A percentile compares a stretch with the other conserved stretches of the same genome.
phyloP scores from a whole-genome alignment of 768 basidiomycete genomes.

The Suillus fuscotomentosus region DNA sequence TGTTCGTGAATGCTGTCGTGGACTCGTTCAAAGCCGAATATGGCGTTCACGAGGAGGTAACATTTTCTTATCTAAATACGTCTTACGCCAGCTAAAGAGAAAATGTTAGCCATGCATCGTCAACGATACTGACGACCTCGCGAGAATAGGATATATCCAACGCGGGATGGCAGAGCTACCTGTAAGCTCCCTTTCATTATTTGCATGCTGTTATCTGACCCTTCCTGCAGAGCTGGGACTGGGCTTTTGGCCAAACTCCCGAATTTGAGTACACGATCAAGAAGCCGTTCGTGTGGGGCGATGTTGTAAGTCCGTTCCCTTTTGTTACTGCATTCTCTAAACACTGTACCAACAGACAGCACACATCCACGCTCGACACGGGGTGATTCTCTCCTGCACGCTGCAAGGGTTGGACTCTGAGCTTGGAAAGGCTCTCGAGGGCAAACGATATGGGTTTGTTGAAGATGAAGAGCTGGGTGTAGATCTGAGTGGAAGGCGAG shows the following conservation, averaged over 20 bases:
- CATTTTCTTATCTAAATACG: not conserved
- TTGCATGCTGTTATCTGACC: not conserved
- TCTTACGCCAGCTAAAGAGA: not conserved
- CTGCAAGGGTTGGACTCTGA: not conserved
- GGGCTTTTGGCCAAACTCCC: slow-evolving; percentile 91
- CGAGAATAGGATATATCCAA: slow-evolving; percentile 56
- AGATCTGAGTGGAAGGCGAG: not conserved
- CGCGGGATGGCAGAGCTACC: slow-evolving; percentile 72
- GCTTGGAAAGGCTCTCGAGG: slow-evolving; percentile 28
- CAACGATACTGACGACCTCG: slow-evolving; percentile 44
- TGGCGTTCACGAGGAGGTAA: slow-evolving; percentile 34
- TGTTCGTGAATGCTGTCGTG: slow-evolving; percentile 69
- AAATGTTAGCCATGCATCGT: slow-evolving; percentile 39
- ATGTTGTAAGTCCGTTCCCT: slow-evolving; percentile 36
- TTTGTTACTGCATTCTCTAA: slow-evolving; percentile 2
- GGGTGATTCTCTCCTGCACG: slow-evolving; percentile 54
- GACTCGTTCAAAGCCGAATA: slow-evolving; percentile 67
- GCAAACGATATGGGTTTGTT: slow-evolving; percentile 40
- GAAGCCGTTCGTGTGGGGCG: slow-evolving; percentile 50
- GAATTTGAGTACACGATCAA: slow-evolving; percentile 73
- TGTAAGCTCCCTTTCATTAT: slow-evolving; percentile 38
- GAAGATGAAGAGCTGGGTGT: slow-evolving; percentile 20
- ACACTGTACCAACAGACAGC: slow-evolving; percentile 28
- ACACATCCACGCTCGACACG: slow-evolving; percentile 62
- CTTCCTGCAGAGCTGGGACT: slow-evolving; percentile 79